Evolutionary conservation across 2,329 filamentous ascomycete species (phyloP).

Genomic region (Conoideocrella luteorostrata): DNA sequence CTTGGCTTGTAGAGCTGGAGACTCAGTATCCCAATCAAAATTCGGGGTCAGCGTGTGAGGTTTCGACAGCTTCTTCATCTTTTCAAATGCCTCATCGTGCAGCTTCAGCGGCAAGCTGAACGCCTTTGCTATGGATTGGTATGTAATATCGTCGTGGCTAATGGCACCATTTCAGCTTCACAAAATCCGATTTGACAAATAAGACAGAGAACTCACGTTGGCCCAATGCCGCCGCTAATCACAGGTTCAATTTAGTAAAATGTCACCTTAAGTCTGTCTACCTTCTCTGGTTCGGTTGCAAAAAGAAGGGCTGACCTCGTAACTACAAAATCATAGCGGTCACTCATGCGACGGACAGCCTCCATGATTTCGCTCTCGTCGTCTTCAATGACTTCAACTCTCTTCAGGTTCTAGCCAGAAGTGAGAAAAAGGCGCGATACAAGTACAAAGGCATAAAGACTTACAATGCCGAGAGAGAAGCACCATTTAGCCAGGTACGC

Average conservation of each 20-base stretch:
- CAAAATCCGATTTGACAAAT: too few species aligned
- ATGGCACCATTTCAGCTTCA: constrained; percentile 10
- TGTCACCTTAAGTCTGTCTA: background rate
- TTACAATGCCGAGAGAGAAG: constrained; percentile 54
- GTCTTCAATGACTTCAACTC: constrained; percentile 89
- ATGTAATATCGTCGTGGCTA: constrained; percentile 96
- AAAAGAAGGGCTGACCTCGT: constrained; percentile 50
- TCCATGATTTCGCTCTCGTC: constrained; percentile 88
- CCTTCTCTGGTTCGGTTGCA: background rate
- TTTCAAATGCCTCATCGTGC: constrained; percentile 68
- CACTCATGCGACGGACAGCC: constrained; percentile 79
- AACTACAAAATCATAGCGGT: constrained; percentile 87
- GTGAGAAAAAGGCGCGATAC: background rate
- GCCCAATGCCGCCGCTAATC: constrained; percentile 78
- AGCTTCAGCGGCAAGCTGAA: constrained; percentile 71
- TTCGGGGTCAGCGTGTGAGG: constrained; percentile 64
- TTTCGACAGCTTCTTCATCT: constrained; percentile 78
- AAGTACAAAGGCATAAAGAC: constrained; percentile 9
- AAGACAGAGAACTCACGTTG: constrained; percentile 83
- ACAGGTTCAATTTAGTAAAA: background rate
- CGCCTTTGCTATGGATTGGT: constrained; percentile 86
- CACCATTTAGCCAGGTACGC: constrained; percentile 60
- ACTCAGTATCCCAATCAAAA: constrained; percentile 81
- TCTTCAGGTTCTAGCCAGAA: constrained; percentile 57
- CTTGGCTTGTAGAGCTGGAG: constrained; percentile 71